Conservation (phyloP, 176 grass and related monocot species). For the Oryza meyeriana region DNA sequence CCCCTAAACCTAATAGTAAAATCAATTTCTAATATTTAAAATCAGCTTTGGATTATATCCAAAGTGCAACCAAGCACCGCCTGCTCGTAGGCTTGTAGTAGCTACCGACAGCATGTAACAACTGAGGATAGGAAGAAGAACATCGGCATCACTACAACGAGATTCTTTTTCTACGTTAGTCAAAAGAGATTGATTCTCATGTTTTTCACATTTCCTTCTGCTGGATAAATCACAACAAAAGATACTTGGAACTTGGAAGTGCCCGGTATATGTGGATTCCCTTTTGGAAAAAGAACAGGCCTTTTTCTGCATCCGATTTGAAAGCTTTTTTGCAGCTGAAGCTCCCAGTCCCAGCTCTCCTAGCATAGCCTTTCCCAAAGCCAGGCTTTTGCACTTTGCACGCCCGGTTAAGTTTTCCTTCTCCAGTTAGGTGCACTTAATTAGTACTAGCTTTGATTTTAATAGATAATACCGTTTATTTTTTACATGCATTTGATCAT, state of each 20-base stretch:
- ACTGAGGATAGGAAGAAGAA: neutral
- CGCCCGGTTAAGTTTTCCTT: neutral
- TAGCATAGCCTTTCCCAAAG: neutral
- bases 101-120: neutral
- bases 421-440: slow-evolving; percentile 3
- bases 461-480: no score
- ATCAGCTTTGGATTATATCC: no score
- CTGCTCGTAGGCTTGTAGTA: neutral
- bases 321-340: neutral
- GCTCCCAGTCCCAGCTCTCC: neutral
- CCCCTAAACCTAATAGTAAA: no score
- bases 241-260: neutral
- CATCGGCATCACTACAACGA: neutral
- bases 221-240: neutral
- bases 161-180: neutral
- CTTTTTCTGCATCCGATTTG: neutral
- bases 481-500: no score
- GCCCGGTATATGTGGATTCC: neutral
- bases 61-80: no score
- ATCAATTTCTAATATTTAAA: no score
- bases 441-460: no score
- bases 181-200: neutral
- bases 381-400: neutral
- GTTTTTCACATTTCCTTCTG: neutral
- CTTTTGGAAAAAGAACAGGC: neutral